Percentiles rank a stretch among this genome's conserved stretches.
phyloP scores from a whole-genome alignment of 2,329 filamentous ascomycete species.

The Paraphaeosphaeria minitans region DNA sequence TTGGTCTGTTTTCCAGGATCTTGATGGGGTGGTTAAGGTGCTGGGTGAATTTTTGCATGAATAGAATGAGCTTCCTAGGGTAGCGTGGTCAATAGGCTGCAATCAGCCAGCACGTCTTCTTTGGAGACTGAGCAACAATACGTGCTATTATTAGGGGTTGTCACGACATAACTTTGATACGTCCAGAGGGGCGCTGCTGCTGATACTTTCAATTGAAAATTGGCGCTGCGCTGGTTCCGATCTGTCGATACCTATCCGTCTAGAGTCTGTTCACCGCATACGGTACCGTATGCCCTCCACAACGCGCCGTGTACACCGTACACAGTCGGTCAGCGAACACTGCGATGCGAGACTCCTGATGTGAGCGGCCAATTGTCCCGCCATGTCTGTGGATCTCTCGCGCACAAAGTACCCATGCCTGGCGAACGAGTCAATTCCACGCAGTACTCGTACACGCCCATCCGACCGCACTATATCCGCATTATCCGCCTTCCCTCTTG shows the following conservation, averaged over 20 bases:
- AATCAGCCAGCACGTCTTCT: background rate
- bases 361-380: too few species aligned
- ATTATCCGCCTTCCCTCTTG: background rate
- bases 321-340: background rate
- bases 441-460: too few species aligned
- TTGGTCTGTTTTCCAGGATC: slow-evolving; percentile 59
- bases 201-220: background rate
- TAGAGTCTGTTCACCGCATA: background rate
- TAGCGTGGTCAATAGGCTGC: too few species aligned
- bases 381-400: too few species aligned
- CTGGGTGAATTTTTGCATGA: slow-evolving; percentile 26
- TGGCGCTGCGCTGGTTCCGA: background rate
- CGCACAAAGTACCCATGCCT: too few species aligned
- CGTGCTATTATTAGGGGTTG: background rate
- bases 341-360: background rate
- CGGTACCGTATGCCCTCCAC: too few species aligned
- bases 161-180: background rate
- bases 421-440: too few species aligned
- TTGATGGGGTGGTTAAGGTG: slow-evolving; percentile 40
- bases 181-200: background rate
- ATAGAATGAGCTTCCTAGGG: background rate
- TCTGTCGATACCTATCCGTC: background rate
- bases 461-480: slow-evolving; percentile 1
- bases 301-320: too few species aligned
- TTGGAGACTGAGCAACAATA: background rate